phyloP scores from a whole-genome alignment of 1,284 basidiomycete genomes.

The Ustilago shanxiensis region DNA sequence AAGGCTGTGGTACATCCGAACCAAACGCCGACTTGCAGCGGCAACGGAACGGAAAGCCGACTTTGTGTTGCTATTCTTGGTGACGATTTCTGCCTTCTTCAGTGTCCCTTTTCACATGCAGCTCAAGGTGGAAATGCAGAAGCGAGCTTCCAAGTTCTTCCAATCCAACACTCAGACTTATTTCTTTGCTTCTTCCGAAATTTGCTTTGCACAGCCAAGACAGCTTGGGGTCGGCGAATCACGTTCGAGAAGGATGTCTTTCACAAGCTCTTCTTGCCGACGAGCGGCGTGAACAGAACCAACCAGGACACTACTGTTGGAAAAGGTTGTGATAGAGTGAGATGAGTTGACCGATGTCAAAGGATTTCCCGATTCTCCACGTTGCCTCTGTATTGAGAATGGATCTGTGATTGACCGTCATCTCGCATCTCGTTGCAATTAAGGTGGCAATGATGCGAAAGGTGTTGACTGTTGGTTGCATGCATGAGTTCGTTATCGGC shows the following conservation, averaged over 20 bases:
- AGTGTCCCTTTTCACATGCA: conserved; percentile 26
- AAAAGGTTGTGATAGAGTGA: too few relatives aligned
- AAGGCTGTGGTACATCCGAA: too few relatives aligned
- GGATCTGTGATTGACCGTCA: background rate
- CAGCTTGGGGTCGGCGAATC: too few relatives aligned
- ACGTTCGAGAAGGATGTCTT: too few relatives aligned
- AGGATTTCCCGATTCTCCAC: too few relatives aligned
- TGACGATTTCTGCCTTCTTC: background rate
- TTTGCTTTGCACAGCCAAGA: background rate
- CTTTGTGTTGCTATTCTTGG: conserved; percentile 25
- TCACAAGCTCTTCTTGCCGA: background rate
- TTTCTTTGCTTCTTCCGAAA: background rate
- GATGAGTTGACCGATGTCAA: too few relatives aligned
- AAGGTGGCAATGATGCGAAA: background rate
- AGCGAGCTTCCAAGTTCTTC: conserved; percentile 3
- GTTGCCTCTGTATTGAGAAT: too few relatives aligned
- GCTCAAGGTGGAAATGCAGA: conserved; percentile 8
- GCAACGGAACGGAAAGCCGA: background rate
- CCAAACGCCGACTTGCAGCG: too few relatives aligned
- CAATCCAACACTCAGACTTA: conserved; percentile 2
- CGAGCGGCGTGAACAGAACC: too few relatives aligned
- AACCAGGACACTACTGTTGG: too few relatives aligned
- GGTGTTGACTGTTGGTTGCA: background rate
- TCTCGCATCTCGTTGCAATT: background rate
- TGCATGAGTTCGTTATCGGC: conserved; percentile 6